These are phyloP conservation scores for Russula olivacea DNA, from an alignment of 768 basidiomycete species.

Conservation along the genomic window DNA sequence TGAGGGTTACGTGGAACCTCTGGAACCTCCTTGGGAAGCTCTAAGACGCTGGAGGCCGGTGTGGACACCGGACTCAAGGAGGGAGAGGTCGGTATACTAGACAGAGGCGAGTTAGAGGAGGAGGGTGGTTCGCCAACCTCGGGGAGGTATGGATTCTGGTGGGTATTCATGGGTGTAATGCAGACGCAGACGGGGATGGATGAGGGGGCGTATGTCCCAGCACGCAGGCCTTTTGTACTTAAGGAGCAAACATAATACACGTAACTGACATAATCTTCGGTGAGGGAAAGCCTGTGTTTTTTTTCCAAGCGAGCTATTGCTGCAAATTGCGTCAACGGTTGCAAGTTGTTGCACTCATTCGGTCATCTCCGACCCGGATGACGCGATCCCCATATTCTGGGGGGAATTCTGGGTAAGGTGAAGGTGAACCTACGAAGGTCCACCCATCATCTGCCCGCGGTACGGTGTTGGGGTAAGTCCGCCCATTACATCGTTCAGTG, in stretches of 20 bases:
- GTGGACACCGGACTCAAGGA: constrained; percentile 4
- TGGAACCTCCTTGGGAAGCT: constrained; percentile 15
- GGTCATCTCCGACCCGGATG: constrained; percentile 2
- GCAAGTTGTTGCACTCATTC: neutral
- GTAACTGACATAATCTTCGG: neutral
- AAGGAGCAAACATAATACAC: neutral
- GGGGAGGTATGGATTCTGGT: neutral
- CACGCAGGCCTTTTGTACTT: constrained; percentile 14
- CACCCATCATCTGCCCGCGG: neutral
- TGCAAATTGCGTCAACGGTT: constrained; percentile 22
- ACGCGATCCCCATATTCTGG: constrained; percentile 11
- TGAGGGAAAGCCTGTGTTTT: neutral
- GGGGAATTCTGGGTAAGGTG: neutral
- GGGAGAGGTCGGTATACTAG: neutral
- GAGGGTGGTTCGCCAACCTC: constrained; percentile 1
- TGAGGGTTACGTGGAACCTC: constrained; percentile 44
- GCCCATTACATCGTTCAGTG: neutral
- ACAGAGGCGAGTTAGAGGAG: constrained; percentile 2
- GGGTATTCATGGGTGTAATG: neutral
- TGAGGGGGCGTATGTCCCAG: neutral
- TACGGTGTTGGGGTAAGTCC: neutral
- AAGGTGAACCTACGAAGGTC: neutral
- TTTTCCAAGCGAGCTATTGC: neutral
- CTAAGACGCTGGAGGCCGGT: constrained; percentile 3
- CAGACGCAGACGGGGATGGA: neutral